A percentile compares a stretch with the other conserved stretches of the same genome.
These are phyloP conservation scores for Phialophora expanda DNA, from an alignment of 2,329 filamentous ascomycete species.

Conservation along the genomic window DNA sequence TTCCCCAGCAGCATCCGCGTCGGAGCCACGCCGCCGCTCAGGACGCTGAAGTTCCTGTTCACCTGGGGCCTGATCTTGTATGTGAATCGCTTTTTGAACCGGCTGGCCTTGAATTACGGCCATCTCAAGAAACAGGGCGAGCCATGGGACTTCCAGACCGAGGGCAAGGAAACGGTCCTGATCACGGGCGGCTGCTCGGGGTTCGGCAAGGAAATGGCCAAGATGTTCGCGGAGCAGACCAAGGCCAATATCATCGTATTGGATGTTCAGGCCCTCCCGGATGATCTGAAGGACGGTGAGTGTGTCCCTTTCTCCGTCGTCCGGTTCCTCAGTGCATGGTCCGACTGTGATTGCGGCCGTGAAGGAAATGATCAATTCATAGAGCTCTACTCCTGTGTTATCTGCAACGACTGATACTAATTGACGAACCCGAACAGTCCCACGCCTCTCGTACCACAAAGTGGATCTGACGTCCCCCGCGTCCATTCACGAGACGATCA, in stretches of 20 bases:
- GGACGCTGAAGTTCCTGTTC: conserved; percentile 53
- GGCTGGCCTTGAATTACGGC: conserved; percentile 51
- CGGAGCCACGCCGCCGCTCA: conserved; percentile 24
- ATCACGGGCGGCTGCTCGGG: conserved; percentile 69
- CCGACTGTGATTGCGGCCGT: background rate
- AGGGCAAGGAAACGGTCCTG: conserved; percentile 57
- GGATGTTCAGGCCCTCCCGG: conserved; percentile 59
- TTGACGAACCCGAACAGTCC: conserved; percentile 11
- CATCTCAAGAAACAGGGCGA: conserved; percentile 46
- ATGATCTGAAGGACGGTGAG: conserved; percentile 36
- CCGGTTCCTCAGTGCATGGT: background rate
- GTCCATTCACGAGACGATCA: conserved; percentile 60
- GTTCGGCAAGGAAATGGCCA: conserved; percentile 71
- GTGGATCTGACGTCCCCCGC: conserved; percentile 66
- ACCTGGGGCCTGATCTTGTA: conserved; percentile 58
- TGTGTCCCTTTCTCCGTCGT: background rate
- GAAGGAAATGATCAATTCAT: background rate
- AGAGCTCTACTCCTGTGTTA: no score
- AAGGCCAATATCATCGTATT: conserved; percentile 72
- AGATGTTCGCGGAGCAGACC: conserved; percentile 64
- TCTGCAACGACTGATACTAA: no score
- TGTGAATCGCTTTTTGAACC: conserved; percentile 59
- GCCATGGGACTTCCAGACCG: conserved; percentile 41
- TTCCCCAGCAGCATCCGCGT: conserved; percentile 21
- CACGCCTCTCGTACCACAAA: conserved; percentile 24